Percentiles rank a stretch among this genome's conserved stretches.
Conservation (phyloP, 2,329 filamentous ascomycete species). For the Boeremia exigua region DNA sequence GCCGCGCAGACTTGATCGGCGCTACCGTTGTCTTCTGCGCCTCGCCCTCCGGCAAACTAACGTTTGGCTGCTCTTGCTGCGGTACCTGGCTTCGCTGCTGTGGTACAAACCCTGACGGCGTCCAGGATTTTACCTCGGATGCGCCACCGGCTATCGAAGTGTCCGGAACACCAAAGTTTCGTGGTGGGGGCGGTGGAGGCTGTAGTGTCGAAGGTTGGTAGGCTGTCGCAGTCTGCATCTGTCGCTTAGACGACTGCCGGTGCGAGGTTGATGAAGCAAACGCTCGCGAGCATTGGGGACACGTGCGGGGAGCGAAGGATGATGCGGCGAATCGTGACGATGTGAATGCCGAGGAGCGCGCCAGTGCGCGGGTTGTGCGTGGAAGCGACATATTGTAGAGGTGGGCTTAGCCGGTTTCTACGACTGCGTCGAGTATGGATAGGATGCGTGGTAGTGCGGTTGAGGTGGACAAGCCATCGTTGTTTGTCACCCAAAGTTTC, state of each 20-base stretch:
- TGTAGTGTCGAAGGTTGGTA: constrained; percentile 67
- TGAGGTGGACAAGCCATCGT: constrained; percentile 15
- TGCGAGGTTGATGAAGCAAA: constrained; percentile 51
- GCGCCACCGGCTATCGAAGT: constrained; percentile 65
- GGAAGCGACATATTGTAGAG: constrained; percentile 41
- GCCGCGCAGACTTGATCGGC: constrained; percentile 55
- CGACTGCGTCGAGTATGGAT: background rate
- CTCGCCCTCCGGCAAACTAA: constrained; percentile 66
- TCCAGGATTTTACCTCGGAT: constrained; percentile 56
- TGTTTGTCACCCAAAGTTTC: constrained; percentile 28
- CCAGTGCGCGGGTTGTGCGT: constrained; percentile 31
- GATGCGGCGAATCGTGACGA: constrained; percentile 36
- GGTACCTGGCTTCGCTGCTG: constrained; percentile 24
- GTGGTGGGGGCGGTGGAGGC: constrained; percentile 62
- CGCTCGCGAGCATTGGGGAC: constrained; percentile 54
- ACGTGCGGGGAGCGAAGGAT: constrained; percentile 37
- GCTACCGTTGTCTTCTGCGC: constrained; percentile 68
- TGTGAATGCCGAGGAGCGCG: constrained; percentile 31
- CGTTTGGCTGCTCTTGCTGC: constrained; percentile 42
- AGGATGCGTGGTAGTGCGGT: constrained; percentile 10
- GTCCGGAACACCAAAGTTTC: constrained; percentile 64
- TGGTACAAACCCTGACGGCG: constrained; percentile 50
- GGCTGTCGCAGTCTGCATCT: constrained; percentile 69
- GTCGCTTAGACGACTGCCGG: constrained; percentile 45
- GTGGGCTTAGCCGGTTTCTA: constrained; percentile 1